A percentile compares a stretch with the other conserved stretches of the same genome.
These are phyloP conservation scores for Rutstroemia sp. DNA, from an alignment of 2,329 filamentous ascomycete genomes.

Conservation along the genomic window DNA sequence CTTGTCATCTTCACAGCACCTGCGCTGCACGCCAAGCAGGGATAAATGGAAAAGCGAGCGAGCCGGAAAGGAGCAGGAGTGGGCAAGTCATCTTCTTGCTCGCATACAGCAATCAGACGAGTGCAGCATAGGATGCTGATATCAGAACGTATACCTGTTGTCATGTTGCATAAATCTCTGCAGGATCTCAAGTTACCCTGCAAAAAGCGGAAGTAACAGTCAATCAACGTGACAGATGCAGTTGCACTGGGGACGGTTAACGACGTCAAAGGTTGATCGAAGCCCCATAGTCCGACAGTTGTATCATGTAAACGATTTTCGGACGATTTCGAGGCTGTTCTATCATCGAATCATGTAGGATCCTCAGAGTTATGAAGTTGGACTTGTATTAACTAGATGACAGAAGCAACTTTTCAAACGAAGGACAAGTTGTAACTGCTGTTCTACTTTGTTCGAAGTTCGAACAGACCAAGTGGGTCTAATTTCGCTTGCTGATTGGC, in stretches of 20 bases:
- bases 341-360: background rate
- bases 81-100: background rate
- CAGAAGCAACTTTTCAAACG: background rate
- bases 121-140: background rate
- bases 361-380: background rate
- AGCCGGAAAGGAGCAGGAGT: background rate
- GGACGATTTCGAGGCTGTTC: background rate
- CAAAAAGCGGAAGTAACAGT: conserved; percentile 6
- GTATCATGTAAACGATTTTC: background rate
- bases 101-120: conserved; percentile 1
- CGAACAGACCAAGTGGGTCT: too few species aligned
- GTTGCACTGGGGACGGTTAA: background rate
- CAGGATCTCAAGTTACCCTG: conserved; percentile 2
- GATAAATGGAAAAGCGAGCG: background rate
- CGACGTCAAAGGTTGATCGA: conserved; percentile 2
- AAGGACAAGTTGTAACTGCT: too few species aligned
- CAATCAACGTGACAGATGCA: background rate
- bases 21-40: background rate
- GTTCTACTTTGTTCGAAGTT: too few species aligned
- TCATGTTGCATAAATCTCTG: conserved; percentile 6
- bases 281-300: conserved; percentile 1
- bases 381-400: background rate
- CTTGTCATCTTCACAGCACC: background rate
- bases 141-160: background rate
- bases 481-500: too few species aligned